Evolutionary conservation across 441 rosid genomes (phyloP), one percentile per base, ranked within the genome.

Genomic region (Syzygium syzygioides): DNA sequence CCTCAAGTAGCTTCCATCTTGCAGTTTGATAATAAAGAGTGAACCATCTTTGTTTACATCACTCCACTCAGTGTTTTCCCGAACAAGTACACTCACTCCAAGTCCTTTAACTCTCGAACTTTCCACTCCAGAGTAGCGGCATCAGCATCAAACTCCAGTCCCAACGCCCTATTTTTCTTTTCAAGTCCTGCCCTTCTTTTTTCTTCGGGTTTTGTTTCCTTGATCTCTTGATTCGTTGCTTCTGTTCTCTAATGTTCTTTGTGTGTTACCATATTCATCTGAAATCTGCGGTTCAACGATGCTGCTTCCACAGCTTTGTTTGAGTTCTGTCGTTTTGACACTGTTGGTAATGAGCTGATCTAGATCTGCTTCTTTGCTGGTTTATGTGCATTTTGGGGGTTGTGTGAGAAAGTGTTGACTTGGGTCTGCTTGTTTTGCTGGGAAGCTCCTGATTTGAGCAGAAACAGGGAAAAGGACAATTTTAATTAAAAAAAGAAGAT

Each of bases 361-460:
- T 90, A 91, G 98, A 95, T 95, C 95, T 95, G 94, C 86, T 92
- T 62, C 85, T 68, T 48, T 88, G 85, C 71, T 86, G 53, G 48
- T 83, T 90, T 87, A 83, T 90, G 89, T 87, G 52, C 91, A 88
- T 89, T 92, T 88, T 87, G 90, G 79, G 90, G 79, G 89, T 30
- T 59, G 80, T 90, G 85, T 79, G 89, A 18, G 55, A 86, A 37
- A 60, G 85, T 86, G 66, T 89, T 87, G 32, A 48, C 88, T 91
- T 87, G 84, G 87, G 52, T 87, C 85, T 60, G 55, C 88, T 59
- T 30, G 79, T 87, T 88, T 87, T 55, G 52, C 41, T 84, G 14
- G 83, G 64, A 56, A 56, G 83, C 11, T 41, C n/a, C 53, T 41
- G 52, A 41, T 76, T 41, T 76, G 52, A 76, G 83, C 0, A 76